Conservation (phyloP, 306 rosid genomes). For the Acacia acuminata region DNA sequence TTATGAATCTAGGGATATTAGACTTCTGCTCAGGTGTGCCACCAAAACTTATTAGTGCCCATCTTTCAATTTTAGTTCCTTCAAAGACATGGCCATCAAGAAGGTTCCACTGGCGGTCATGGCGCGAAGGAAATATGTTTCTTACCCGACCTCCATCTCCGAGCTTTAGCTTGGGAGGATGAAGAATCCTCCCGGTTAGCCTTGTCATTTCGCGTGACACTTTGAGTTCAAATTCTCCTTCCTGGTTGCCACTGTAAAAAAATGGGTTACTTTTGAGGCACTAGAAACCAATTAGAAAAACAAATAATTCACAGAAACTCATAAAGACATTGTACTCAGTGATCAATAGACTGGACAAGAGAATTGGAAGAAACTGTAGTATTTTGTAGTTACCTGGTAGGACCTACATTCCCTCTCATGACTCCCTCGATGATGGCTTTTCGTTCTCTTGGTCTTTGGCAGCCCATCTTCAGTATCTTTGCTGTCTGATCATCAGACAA, state of each 20-base stretch:
- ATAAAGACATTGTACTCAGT: conserved; percentile 14
- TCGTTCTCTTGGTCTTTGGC: conserved; percentile 88
- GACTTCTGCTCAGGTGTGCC: conserved; percentile 81
- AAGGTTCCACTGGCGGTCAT: conserved; percentile 93
- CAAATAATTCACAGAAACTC: conserved; percentile 24
- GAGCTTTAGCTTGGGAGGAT: conserved; percentile 93
- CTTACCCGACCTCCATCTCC: conserved; percentile 89
- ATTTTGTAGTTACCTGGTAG: conserved; percentile 67
- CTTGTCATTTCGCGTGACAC: conserved; percentile 88
- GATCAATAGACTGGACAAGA: conserved; percentile 24
- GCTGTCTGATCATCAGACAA: conserved; percentile 96
- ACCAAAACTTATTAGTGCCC: conserved; percentile 91
- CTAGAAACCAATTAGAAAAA: conserved; percentile 29
- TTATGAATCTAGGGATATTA: conserved; percentile 67
- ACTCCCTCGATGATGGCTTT: conserved; percentile 83
- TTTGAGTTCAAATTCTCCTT: conserved; percentile 77
- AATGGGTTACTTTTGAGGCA: conserved; percentile 9
- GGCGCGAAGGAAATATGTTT: conserved; percentile 77
- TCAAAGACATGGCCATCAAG: conserved; percentile 85
- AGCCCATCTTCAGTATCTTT: conserved; percentile 93
- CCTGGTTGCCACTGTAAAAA: conserved; percentile 72
- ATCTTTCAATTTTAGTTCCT: conserved; percentile 84
- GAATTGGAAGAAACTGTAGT: conserved; percentile 10
- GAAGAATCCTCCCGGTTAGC: conserved; percentile 86
- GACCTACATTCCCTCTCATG: conserved; percentile 81